Percentiles rank a stretch among this genome's conserved stretches.
phyloP scores from a whole-genome alignment of 2,329 filamentous ascomycete genomes.

The Pyricularia sp. region DNA sequence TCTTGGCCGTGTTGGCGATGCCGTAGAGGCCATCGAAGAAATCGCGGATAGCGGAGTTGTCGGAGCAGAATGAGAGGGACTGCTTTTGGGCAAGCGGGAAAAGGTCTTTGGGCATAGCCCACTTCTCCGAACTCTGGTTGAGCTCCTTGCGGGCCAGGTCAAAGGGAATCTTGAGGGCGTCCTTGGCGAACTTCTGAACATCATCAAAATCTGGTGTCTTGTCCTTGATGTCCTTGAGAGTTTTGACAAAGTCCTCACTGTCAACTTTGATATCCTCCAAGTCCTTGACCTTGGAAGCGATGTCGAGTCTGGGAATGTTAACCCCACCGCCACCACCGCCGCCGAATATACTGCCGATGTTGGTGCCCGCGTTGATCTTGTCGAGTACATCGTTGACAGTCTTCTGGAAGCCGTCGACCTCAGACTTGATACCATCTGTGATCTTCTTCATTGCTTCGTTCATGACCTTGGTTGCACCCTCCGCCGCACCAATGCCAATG shows the following conservation, averaged over 20 bases:
- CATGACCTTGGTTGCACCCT: constrained; percentile 34
- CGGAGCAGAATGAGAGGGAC: constrained; percentile 76
- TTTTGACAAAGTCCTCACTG: constrained; percentile 56
- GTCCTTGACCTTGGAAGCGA: constrained; percentile 53
- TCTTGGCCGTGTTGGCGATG: constrained; percentile 59
- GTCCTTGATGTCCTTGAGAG: constrained; percentile 62
- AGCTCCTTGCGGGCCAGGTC: constrained; percentile 60
- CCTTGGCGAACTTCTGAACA: constrained; percentile 72
- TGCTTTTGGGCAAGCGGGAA: constrained; percentile 83
- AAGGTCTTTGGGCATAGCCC: constrained; percentile 65
- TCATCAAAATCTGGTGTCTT: constrained; percentile 77
- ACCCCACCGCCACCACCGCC: constrained; percentile 9
- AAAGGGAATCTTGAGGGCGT: constrained; percentile 58
- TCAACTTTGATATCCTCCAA: constrained; percentile 62
- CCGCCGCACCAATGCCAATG: constrained; percentile 40
- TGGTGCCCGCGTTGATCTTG: constrained; percentile 39
- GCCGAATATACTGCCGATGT: constrained; percentile 35
- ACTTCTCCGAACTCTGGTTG: constrained; percentile 60
- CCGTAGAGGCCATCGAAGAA: constrained; percentile 71
- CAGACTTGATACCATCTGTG: constrained; percentile 45
- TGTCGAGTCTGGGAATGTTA: constrained; percentile 29
- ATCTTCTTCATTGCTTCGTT: constrained; percentile 42
- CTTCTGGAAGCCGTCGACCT: constrained; percentile 27
- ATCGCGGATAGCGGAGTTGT: constrained; percentile 68
- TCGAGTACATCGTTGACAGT: not conserved